Evolutionary conservation across 2,329 filamentous ascomycete genomes (phyloP), one percentile per base, ranked within the genome.

Genomic region (Torrubiella hemipterigena): DNA sequence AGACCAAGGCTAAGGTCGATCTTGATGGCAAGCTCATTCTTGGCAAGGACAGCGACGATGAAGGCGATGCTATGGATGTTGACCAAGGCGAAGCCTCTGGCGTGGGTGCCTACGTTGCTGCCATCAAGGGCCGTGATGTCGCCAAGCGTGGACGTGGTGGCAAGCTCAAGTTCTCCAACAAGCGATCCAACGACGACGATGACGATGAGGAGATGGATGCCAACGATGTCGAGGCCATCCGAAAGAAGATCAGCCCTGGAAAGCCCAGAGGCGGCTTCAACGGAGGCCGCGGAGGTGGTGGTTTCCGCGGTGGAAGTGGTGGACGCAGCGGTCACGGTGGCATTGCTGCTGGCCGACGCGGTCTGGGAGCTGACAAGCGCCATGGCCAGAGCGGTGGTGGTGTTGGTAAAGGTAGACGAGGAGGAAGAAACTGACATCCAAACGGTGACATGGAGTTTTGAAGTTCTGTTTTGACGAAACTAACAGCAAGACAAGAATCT

Each of bases 11-110:
- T 32, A 81, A 74, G 63, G 67, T 67, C 11, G 77, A 91, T 47
- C 55, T 78, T 29, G 83, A 93, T 50, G 84, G 84, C 38, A 91
- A 87, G 58, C 69, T 93, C 25, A 70, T 93, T 41, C 66, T 93
- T 32, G 79, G 77, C 44, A 64, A 67, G 44, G 67, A 69, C 29
- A 55, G 55, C 28, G 61, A 67, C 26, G 63, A 61, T 10, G 63
- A 63, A 25, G 61, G 59, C 35, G 63, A 65, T 15, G 70, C 69
- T 43, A 80, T 79, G 69, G 69, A 72, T 19, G 56, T 83, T 44
- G 79, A 86, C 44, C 58, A 65, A 30, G 59, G 63, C 17, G 64
- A 70, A 20, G 60, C 50, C 15, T 67, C 63, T 14, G 77, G 77
- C 10, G 73, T 82, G 5, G 69, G 69, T 37, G 78, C 78, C 15